phyloP scores from a whole-genome alignment of 257 asterid species.

The Rauvolfia tetraphylla region DNA sequence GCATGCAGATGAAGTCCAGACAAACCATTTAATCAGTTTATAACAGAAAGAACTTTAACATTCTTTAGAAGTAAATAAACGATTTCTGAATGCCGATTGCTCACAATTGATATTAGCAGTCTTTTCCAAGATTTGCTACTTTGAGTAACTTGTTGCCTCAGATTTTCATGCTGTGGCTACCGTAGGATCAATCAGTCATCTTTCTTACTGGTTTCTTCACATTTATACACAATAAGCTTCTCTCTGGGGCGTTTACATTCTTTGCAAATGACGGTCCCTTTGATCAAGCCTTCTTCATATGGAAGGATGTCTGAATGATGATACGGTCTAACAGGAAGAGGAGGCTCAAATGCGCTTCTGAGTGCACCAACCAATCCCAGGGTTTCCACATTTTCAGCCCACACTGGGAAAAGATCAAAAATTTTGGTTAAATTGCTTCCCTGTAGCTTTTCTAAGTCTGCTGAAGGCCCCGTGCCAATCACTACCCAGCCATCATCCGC shows the following conservation, averaged over 20 bases:
- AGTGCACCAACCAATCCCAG: constrained; percentile 48
- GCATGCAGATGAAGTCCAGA: not conserved
- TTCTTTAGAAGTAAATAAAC: not conserved
- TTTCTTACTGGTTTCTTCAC: constrained; percentile 34
- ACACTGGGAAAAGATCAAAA: constrained; percentile 23
- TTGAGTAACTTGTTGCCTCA: not conserved
- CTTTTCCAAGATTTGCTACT: not conserved
- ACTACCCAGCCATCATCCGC: constrained; percentile 41
- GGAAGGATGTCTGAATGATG: constrained; percentile 33
- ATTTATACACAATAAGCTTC: constrained; percentile 54
- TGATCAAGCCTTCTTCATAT: constrained; percentile 50
- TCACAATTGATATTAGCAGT: not conserved
- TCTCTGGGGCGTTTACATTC: constrained; percentile 46
- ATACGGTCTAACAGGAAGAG: constrained; percentile 29
- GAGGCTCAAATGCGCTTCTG: constrained; percentile 24
- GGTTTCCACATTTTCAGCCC: constrained; percentile 34
- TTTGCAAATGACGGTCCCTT: constrained; percentile 37
- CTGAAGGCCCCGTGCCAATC: constrained; percentile 41
- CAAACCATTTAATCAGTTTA: not conserved
- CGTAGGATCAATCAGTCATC: not conserved
- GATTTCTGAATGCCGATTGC: not conserved
- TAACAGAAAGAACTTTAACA: not conserved
- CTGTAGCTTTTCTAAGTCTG: constrained; percentile 30
- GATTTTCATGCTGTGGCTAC: not conserved
- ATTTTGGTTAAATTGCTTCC: constrained; percentile 29